Evolutionary conservation across 768 basidiomycete genomes (phyloP).

Genomic region (Boletus vermiculosoides): DNA sequence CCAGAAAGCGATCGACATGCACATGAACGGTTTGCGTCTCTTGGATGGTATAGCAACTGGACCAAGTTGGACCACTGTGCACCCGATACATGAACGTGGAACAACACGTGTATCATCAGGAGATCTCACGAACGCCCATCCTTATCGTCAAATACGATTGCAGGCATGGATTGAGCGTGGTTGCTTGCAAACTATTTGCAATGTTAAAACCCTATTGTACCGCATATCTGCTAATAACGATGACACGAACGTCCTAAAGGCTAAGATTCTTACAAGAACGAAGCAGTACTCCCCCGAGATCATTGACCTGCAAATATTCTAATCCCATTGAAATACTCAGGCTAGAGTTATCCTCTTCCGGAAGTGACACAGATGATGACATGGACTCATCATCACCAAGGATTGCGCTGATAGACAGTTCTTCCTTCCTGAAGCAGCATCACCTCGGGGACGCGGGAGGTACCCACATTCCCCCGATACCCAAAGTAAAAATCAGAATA

Average conservation of each 20-base stretch:
- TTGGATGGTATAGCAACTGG: conserved; percentile 1
- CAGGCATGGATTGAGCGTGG: conserved; percentile 5
- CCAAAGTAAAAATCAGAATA: conserved; percentile 9
- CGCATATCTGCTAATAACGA: neutral
- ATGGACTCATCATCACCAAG: conserved; percentile 7
- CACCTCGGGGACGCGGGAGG: conserved; percentile 31
- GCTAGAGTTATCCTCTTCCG: neutral
- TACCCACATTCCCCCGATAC: conserved; percentile 22
- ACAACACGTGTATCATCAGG: conserved; percentile 19
- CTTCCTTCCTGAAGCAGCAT: conserved; percentile 28
- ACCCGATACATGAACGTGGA: conserved; percentile 13
- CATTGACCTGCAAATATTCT: neutral
- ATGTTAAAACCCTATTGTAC: conserved; percentile 9
- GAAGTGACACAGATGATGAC: conserved; percentile 2
- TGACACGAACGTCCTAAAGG: neutral
- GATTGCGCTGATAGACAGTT: conserved; percentile 11
- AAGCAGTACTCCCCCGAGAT: neutral
- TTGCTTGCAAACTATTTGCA: conserved; percentile 10
- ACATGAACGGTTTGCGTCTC: conserved; percentile 4
- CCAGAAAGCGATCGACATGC: conserved; percentile 21
- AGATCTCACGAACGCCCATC: conserved; percentile 9
- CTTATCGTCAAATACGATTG: conserved; percentile 31
- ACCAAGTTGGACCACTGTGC: conserved; percentile 1
- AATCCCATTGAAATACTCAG: neutral
- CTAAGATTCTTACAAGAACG: neutral